Evolutionary conservation across 306 rosid species (phyloP).

Genomic region (Arachis hypogaea): DNA sequence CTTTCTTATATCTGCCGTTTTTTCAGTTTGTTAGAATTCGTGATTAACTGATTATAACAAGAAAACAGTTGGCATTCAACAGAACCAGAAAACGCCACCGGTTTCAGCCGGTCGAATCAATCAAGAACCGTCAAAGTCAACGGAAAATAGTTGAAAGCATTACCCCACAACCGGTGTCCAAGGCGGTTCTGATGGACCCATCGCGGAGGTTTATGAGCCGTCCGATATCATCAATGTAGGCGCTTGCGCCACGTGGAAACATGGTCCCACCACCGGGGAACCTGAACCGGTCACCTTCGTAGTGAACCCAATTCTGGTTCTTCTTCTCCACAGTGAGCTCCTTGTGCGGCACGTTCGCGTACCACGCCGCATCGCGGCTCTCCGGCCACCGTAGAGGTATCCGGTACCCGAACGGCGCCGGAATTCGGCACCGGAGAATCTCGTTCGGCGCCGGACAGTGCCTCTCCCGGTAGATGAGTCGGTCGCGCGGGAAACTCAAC

Average conservation of each 20-base stretch:
- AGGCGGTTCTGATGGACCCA: conserved; percentile 88
- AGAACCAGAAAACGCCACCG: background rate
- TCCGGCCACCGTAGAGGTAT: conserved; percentile 91
- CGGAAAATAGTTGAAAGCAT: background rate
- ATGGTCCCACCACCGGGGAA: conserved; percentile 98
- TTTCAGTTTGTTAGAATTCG: too few species aligned
- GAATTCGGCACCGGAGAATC: conserved; percentile 62
- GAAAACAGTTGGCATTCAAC: too few species aligned
- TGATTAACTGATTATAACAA: too few species aligned
- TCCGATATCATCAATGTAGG: conserved; percentile 78
- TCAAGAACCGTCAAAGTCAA: background rate
- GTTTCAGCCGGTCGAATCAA: conserved; percentile 12
- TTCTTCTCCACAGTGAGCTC: conserved; percentile 87
- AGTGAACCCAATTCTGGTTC: conserved; percentile 90
- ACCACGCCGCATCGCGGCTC: conserved; percentile 81
- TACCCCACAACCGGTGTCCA: conserved; percentile 98
- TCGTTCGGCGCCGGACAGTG: conserved; percentile 75
- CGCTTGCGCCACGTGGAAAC: conserved; percentile 87
- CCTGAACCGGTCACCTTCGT: conserved; percentile 63
- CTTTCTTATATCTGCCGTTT: too few species aligned
- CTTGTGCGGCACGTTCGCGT: conserved; percentile 86
- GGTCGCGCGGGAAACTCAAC: conserved; percentile 58
- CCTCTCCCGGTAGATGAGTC: conserved; percentile 68
- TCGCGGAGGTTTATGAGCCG: conserved; percentile 66
- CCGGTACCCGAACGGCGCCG: conserved; percentile 68